Percentiles rank a stretch among this genome's conserved stretches.
Conservation (phyloP, 2,329 filamentous ascomycete genomes). For the Coniochaeta prunicola region DNA sequence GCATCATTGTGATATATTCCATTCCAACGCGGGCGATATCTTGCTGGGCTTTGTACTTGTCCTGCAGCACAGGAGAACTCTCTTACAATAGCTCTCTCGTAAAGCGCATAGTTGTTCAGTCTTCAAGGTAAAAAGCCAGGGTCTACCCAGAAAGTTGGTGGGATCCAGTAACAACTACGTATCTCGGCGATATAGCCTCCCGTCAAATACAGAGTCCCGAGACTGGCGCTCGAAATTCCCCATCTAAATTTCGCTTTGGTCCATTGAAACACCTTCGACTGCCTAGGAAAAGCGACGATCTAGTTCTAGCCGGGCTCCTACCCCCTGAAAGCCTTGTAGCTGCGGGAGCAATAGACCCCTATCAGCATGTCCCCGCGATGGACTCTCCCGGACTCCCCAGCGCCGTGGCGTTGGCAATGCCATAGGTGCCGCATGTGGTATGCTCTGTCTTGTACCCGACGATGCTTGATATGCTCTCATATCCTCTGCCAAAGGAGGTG, state of each 20-base stretch:
- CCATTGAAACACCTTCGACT: no score
- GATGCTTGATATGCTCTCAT: constrained; percentile 31
- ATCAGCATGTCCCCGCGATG: not conserved
- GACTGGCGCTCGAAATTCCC: no score
- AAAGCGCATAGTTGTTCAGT: not conserved
- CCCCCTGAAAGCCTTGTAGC: not conserved
- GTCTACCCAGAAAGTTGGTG: no score
- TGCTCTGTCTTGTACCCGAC: constrained; percentile 23
- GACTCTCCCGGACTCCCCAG: constrained; percentile 6
- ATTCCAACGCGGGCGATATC: not conserved
- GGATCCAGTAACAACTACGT: no score
- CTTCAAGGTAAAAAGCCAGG: no score
- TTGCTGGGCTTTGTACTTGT: not conserved
- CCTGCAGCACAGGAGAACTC: not conserved
- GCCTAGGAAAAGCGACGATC: no score
- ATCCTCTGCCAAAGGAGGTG: constrained; percentile 18
- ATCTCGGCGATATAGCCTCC: no score
- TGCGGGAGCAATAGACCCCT: not conserved
- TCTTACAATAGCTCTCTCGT: not conserved
- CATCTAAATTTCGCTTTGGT: no score
- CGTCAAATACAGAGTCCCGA: no score
- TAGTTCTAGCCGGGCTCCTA: not conserved
- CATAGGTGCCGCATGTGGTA: constrained; percentile 19
- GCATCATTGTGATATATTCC: not conserved
- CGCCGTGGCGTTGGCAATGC: constrained; percentile 26